These are phyloP conservation scores for Naganishia friedmannii DNA, from an alignment of 768 basidiomycete genomes.

Conservation along the genomic window DNA sequence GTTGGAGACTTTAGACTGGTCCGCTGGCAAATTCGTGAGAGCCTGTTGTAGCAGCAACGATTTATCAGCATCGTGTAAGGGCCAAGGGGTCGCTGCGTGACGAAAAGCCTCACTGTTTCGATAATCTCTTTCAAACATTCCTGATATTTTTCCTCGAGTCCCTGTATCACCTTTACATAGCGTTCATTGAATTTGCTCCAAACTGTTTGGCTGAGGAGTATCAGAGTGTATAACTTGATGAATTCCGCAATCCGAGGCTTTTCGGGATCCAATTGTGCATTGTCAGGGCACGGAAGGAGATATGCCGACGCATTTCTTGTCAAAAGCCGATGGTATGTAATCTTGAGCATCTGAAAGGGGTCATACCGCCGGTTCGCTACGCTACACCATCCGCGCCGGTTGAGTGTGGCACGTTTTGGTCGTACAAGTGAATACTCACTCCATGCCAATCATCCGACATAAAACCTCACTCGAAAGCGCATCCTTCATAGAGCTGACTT, in stretches of 20 bases:
- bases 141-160: constrained; percentile 11
- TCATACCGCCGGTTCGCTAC: neutral
- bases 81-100: neutral
- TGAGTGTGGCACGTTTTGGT: neutral
- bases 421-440: neutral
- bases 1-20: neutral
- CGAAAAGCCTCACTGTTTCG: neutral
- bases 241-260: neutral
- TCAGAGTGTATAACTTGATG: constrained; percentile 15
- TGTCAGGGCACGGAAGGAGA: neutral
- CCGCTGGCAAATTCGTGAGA: neutral
- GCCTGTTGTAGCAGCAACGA: neutral
- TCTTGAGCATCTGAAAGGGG: constrained; percentile 2
- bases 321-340: constrained; percentile 2
- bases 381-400: neutral
- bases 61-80: neutral
- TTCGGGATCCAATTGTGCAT: neutral
- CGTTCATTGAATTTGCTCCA: constrained; percentile 12
- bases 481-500: neutral
- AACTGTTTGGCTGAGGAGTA: constrained; percentile 7
- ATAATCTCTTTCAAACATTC: constrained; percentile 16
- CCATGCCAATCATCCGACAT: neutral
- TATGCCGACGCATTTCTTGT: neutral
- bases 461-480: neutral
- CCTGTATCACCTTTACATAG: constrained; percentile 11